Conservation (phyloP, 768 basidiomycete genomes). For the Leccinellum albellum region DNA sequence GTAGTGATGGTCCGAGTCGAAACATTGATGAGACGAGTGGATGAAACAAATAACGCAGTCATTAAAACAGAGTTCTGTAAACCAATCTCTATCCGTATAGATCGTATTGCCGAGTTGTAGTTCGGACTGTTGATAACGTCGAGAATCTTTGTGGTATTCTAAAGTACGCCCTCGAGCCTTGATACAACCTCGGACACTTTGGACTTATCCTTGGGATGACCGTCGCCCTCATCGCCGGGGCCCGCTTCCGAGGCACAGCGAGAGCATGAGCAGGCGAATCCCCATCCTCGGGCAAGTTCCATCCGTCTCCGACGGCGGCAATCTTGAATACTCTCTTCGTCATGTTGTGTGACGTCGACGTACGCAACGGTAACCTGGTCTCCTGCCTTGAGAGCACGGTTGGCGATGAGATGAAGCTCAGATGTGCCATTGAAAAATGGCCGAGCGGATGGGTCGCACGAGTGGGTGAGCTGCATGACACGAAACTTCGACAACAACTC, state of each 20-base stretch:
- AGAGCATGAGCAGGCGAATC: conserved; percentile 70
- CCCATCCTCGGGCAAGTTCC: conserved; percentile 80
- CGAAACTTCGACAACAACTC: neutral
- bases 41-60: neutral
- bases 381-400: conserved; percentile 62
- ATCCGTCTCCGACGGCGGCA: conserved; percentile 62
- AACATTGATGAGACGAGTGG: neutral
- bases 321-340: conserved; percentile 49
- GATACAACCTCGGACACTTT: conserved; percentile 38
- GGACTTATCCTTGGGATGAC: conserved; percentile 50
- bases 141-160: neutral
- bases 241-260: conserved; percentile 58
- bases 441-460: conserved; percentile 64
- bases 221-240: conserved; percentile 23
- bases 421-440: conserved; percentile 69
- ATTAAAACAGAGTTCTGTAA: neutral
- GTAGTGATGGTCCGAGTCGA: too few relatives aligned
- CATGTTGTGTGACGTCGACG: conserved; percentile 60
- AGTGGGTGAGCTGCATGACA: conserved; percentile 54
- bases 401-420: conserved; percentile 68
- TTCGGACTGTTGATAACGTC: neutral
- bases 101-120: neutral
- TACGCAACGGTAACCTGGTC: conserved; percentile 75
- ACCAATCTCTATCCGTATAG: neutral
- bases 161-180: conserved; percentile 24